A percentile compares a stretch with the other conserved stretches of the same genome.
These are phyloP conservation scores for Vanderwaltozyma tropicalis DNA, from an alignment of 805 yeast genomes.

Conservation along the genomic window DNA sequence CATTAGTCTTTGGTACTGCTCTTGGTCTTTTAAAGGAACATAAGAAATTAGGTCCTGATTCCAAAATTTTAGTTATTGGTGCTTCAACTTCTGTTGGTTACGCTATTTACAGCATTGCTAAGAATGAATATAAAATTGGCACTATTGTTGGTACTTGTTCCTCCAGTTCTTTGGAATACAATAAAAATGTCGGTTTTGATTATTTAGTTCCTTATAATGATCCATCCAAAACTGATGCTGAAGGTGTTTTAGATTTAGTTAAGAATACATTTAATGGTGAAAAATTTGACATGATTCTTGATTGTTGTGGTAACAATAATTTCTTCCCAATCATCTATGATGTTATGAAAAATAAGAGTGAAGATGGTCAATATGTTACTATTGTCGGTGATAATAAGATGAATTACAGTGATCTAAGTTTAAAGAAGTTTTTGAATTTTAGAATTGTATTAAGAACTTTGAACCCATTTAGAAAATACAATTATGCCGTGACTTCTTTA, in stretches of 20 bases:
- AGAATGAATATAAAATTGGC: conserved; percentile 35
- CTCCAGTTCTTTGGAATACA: conserved; percentile 35
- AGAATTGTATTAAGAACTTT: conserved; percentile 9
- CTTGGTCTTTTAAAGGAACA: conserved; percentile 28
- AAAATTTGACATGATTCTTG: conserved; percentile 52
- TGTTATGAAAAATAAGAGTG: conserved; percentile 36
- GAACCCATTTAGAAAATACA: conserved; percentile 23
- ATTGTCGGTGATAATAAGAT: conserved; percentile 46
- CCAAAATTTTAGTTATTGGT: conserved; percentile 55
- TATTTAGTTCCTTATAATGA: conserved; percentile 44
- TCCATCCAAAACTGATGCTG: conserved; percentile 28
- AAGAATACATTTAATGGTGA: conserved; percentile 26
- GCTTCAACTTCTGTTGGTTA: conserved; percentile 65
- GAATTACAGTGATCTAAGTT: conserved; percentile 13
- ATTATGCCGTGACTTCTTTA: conserved; percentile 19
- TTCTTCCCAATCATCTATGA: conserved; percentile 35
- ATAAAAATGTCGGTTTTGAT: conserved; percentile 46
- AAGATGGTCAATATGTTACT: conserved; percentile 42
- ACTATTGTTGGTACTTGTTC: conserved; percentile 52
- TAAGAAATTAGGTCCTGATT: conserved; percentile 32
- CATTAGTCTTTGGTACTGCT: conserved; percentile 59
- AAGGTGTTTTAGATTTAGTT: conserved; percentile 28
- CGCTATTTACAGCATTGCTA: conserved; percentile 46
- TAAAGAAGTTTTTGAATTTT: conserved; percentile 4
- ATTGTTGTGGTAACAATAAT: conserved; percentile 51